These are phyloP conservation scores for Fusarium citri DNA, from an alignment of 2,329 filamentous ascomycete genomes.

Conservation along the genomic window DNA sequence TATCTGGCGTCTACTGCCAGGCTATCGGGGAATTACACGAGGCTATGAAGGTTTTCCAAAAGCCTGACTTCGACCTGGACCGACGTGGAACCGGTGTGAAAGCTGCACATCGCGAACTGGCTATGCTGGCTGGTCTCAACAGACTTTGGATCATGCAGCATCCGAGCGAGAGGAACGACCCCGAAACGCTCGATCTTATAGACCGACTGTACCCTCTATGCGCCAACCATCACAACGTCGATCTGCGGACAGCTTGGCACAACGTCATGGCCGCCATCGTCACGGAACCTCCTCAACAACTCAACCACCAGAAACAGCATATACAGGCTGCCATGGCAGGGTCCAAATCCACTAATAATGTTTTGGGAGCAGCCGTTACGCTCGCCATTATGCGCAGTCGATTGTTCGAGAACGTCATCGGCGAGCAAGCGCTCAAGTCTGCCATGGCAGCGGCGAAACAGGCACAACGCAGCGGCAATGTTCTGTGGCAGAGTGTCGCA, in stretches of 20 bases:
- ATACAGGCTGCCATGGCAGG: constrained; percentile 79
- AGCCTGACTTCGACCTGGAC: constrained; percentile 64
- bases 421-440: constrained; percentile 82
- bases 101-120: constrained; percentile 71
- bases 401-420: constrained; percentile 85
- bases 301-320: constrained; percentile 82
- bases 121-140: constrained; percentile 75
- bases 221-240: constrained; percentile 74
- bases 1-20: constrained; percentile 80
- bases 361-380: constrained; percentile 83
- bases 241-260: constrained; percentile 82
- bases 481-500: constrained; percentile 83
- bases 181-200: constrained; percentile 70
- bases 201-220: constrained; percentile 76
- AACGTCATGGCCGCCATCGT: constrained; percentile 77
- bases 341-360: constrained; percentile 77
- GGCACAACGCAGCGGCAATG: constrained; percentile 76
- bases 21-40: constrained; percentile 77
- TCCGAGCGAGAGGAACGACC: constrained; percentile 66
- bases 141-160: constrained; percentile 79
- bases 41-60: constrained; percentile 75
- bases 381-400: constrained; percentile 86
- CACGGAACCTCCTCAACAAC: constrained; percentile 71
- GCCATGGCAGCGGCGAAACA: constrained; percentile 75
- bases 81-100: constrained; percentile 53